A percentile compares a stretch with the other conserved stretches of the same genome.
phyloP scores from a whole-genome alignment of 345 rosid genomes.

The Garcia nutans region DNA sequence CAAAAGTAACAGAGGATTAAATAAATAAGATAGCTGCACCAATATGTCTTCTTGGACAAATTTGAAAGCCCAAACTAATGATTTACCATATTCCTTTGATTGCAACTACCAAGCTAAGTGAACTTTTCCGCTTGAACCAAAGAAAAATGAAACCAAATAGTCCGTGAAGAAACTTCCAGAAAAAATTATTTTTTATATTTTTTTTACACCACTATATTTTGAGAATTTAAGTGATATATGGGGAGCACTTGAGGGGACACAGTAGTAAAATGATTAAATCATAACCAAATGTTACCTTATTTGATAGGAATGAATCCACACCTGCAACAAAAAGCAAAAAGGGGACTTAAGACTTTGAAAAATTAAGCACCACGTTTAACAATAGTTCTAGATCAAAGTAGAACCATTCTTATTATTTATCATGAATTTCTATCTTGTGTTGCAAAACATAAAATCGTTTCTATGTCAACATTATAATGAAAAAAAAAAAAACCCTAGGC shows the following conservation, averaged over 20 bases:
- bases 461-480: background rate
- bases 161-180: background rate
- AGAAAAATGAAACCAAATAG: background rate
- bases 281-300: conserved; percentile 48
- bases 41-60: background rate
- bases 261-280: background rate
- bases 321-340: conserved; percentile 45
- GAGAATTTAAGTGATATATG: background rate
- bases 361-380: background rate
- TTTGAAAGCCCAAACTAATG: background rate
- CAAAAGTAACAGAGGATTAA: background rate
- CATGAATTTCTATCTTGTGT: too few species aligned
- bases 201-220: background rate
- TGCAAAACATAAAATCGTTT: background rate
- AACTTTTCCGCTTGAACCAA: background rate
- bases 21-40: background rate
- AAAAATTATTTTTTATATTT: background rate
- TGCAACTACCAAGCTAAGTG: too few species aligned
- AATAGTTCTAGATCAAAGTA: background rate
- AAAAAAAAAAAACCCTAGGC: background rate
- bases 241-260: background rate
- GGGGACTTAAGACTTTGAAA: conserved; percentile 17
- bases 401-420: too few species aligned
- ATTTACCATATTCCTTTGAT: background rate
- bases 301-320: conserved; percentile 36